Evolutionary conservation across 208 protist genomes (phyloP).

Genomic region (Leishmania braziliensis): DNA sequence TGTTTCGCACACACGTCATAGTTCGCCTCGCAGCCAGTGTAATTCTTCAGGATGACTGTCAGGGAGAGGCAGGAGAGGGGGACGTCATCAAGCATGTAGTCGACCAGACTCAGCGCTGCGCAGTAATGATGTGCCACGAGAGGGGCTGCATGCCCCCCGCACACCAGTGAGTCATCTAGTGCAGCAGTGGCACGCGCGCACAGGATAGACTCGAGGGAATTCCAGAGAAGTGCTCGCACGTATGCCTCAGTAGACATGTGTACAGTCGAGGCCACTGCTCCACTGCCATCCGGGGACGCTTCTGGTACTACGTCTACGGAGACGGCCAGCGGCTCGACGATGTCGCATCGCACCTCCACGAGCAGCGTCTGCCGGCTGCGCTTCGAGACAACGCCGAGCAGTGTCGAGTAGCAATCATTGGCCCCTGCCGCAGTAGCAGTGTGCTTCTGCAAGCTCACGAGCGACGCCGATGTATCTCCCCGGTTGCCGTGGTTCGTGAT

Average conservation of each 20-base stretch:
- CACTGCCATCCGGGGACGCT: not conserved
- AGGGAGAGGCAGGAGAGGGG: slow-evolving; percentile 50
- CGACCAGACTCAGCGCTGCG: slow-evolving; percentile 37
- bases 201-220: slow-evolving; percentile 28
- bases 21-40: slow-evolving; percentile 61
- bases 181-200: not conserved
- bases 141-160: not conserved
- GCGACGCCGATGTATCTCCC: not conserved
- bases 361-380: slow-evolving; percentile 62
- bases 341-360: slow-evolving; percentile 67
- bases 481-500: not conserved
- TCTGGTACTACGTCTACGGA: slow-evolving; percentile 54
- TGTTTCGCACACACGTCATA: slow-evolving; percentile 45
- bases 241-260: slow-evolving; percentile 29
- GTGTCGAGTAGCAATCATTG: slow-evolving; percentile 41
- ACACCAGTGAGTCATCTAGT: not conserved
- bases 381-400: slow-evolving; percentile 62
- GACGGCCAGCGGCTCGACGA: slow-evolving; percentile 63
- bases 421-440: not conserved
- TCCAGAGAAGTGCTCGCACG: slow-evolving; percentile 43
- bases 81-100: slow-evolving; percentile 55
- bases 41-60: slow-evolving; percentile 50
- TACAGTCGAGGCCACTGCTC: not conserved
- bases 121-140: slow-evolving; percentile 44
- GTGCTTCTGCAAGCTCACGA: not conserved